Evolutionary conservation across 2,329 filamentous ascomycete species (phyloP).

Genomic region (Cadophora sp.): DNA sequence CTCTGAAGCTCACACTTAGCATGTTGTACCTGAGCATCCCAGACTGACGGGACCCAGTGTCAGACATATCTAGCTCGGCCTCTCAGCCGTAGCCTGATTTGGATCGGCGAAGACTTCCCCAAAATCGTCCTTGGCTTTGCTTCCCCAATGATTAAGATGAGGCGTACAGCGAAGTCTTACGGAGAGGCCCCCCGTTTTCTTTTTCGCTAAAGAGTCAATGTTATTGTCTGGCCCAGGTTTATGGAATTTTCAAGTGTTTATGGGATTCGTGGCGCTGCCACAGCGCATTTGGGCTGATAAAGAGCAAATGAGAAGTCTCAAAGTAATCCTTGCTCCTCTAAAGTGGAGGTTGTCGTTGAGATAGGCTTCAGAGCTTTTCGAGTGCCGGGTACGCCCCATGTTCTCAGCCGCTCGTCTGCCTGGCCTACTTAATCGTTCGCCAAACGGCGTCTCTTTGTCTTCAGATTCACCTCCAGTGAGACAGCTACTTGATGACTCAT

Average conservation of each 20-base stretch:
- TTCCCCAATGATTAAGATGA: neutral
- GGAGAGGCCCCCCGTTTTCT: neutral
- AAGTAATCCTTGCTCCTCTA: neutral
- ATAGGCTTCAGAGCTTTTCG: neutral
- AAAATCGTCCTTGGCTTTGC: neutral
- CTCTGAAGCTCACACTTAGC: neutral
- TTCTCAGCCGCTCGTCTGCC: neutral
- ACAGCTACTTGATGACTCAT: neutral
- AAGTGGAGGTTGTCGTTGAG: neutral
- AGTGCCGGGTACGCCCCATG: neutral
- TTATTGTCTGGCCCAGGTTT: neutral
- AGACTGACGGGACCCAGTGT: neutral
- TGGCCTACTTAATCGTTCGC: neutral
- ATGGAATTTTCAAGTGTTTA: neutral
- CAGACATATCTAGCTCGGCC: neutral
- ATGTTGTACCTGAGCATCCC: neutral
- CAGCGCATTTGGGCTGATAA: neutral
- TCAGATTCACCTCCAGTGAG: neutral
- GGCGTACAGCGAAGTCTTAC: neutral
- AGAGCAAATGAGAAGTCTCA: neutral
- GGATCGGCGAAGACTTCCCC: neutral
- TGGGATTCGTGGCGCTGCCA: neutral
- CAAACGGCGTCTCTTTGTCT: conserved; percentile 1
- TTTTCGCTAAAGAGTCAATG: neutral
- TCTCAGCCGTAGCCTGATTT: neutral